Conservation (phyloP, 2,329 filamentous ascomycete species). For the Ilyonectria mors-panacis region DNA sequence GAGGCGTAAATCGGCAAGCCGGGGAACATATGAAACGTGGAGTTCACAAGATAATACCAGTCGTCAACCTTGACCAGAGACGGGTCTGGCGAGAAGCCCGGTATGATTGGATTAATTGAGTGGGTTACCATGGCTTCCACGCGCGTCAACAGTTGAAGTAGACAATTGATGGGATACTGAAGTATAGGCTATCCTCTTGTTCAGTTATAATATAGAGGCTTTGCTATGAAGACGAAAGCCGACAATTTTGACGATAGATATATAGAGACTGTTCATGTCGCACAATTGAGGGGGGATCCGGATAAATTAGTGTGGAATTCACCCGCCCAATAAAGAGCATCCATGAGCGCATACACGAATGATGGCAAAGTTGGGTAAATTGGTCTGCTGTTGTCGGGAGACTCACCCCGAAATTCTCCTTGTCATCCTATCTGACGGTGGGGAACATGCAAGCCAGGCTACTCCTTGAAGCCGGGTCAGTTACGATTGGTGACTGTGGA, state of each 20-base stretch:
- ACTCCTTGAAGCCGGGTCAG: no score
- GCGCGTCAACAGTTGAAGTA: background rate
- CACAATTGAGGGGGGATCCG: background rate
- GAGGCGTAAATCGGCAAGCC: conserved; percentile 14
- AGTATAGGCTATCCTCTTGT: background rate
- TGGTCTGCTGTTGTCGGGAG: background rate
- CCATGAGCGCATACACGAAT: background rate
- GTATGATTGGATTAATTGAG: conserved; percentile 11
- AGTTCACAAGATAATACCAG: conserved; percentile 18
- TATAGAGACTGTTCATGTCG: background rate
- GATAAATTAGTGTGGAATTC: background rate
- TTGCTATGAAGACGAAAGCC: background rate
- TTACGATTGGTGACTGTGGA: no score
- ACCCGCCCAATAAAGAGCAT: background rate
- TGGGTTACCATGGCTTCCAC: background rate
- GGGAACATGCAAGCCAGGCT: background rate
- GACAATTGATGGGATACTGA: background rate
- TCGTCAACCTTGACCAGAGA: conserved; percentile 13
- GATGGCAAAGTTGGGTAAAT: background rate
- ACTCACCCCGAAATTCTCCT: background rate
- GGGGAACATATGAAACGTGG: conserved; percentile 17
- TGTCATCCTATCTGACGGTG: background rate
- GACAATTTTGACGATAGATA: background rate
- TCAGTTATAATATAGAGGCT: background rate
- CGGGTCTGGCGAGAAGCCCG: conserved; percentile 11